Evolutionary conservation across 2,329 filamentous ascomycete species (phyloP).

Genomic region (Ophiostoma australiae): DNA sequence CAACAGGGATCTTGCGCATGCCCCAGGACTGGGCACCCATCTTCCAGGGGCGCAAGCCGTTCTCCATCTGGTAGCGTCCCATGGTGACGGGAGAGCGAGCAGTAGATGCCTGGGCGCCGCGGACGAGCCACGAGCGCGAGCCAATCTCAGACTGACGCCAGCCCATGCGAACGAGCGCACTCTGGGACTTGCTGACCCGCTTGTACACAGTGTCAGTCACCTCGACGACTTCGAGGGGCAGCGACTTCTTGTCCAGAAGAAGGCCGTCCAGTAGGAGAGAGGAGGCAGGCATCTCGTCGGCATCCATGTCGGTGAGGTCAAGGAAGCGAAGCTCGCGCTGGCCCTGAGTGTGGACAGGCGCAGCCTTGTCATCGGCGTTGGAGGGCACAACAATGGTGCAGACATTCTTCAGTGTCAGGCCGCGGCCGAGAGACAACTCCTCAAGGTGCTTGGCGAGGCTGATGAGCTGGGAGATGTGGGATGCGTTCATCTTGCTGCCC

Average conservation of each 20-base stretch:
- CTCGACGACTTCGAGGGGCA: constrained; percentile 72
- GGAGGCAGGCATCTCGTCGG: constrained; percentile 54
- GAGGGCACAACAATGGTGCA: constrained; percentile 58
- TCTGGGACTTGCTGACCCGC: constrained; percentile 58
- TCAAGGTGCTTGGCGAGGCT: constrained; percentile 67
- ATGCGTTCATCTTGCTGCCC: constrained; percentile 63
- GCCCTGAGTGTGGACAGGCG: not conserved
- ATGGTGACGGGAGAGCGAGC: constrained; percentile 4
- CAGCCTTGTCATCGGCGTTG: constrained; percentile 30
- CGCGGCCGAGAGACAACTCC: constrained; percentile 67
- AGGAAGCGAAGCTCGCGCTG: constrained; percentile 63
- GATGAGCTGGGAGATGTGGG: constrained; percentile 59
- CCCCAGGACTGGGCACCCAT: constrained; percentile 82
- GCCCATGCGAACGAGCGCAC: constrained; percentile 56
- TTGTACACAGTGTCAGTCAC: constrained; percentile 63
- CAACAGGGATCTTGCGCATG: constrained; percentile 87
- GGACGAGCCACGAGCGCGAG: constrained; percentile 62
- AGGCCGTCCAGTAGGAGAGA: constrained; percentile 47
- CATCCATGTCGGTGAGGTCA: constrained; percentile 67
- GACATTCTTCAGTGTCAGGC: constrained; percentile 61
- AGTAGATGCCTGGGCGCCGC: constrained; percentile 37
- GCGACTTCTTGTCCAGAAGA: constrained; percentile 55
- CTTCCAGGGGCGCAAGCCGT: constrained; percentile 66
- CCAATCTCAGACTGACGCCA: constrained; percentile 70
- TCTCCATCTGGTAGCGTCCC: constrained; percentile 24